These are phyloP conservation scores for Aegilops bicornis DNA, from an alignment of 176 grass and related monocot species.

Conservation along the genomic window DNA sequence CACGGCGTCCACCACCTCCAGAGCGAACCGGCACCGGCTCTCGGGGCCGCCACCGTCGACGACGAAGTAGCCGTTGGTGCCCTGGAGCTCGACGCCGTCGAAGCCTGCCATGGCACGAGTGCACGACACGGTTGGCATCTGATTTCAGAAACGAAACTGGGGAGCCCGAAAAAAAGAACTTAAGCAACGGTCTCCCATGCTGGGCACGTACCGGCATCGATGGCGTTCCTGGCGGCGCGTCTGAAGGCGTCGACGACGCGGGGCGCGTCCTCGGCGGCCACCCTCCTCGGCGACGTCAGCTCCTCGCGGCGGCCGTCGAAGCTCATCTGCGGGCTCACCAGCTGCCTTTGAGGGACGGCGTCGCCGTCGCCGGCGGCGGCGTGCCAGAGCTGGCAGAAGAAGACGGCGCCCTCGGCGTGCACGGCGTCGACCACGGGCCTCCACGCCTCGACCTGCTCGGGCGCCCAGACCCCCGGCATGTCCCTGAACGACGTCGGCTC, in stretches of 20 bases:
- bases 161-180: too few species aligned
- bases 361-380: neutral
- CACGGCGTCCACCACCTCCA: slow-evolving; percentile 36
- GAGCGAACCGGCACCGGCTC: slow-evolving; percentile 38
- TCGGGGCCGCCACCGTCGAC: neutral
- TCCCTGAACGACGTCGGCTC: neutral
- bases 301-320: neutral
- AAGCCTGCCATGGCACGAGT: slow-evolving; percentile 15
- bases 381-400: slow-evolving; percentile 22
- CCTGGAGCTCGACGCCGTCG: slow-evolving; percentile 49
- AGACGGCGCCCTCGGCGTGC: neutral
- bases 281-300: neutral
- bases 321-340: neutral
- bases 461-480: neutral
- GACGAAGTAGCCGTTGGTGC: slow-evolving; percentile 31
- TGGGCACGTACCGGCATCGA: neutral
- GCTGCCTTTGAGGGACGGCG: neutral
- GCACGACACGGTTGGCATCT: too few species aligned
- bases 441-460: neutral
- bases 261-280: neutral
- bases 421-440: slow-evolving; percentile 1
- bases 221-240: neutral
- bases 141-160: too few species aligned
- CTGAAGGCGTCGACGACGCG: neutral
- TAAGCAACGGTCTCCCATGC: too few species aligned